These are phyloP conservation scores for Arxiozyma bovina DNA, from an alignment of 1,139 yeast genomes.

Conservation along the genomic window DNA sequence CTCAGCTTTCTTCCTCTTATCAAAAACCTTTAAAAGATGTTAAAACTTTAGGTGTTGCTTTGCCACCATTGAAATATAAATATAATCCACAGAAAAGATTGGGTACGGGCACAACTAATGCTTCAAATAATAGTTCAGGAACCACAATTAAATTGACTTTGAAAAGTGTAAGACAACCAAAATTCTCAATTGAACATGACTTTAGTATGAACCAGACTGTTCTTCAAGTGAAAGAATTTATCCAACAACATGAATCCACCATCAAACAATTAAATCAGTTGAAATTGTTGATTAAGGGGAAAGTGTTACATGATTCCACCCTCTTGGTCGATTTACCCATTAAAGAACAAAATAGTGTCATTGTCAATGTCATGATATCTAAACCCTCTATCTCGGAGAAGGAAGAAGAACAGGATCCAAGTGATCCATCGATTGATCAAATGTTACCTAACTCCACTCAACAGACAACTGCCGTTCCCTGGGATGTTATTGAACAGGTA, in stretches of 20 bases:
- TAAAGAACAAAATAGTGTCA: slow-evolving; percentile 16
- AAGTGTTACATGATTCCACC: slow-evolving; percentile 39
- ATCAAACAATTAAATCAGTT: slow-evolving; percentile 29
- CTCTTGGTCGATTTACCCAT: slow-evolving; percentile 21
- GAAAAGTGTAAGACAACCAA: slow-evolving; percentile 42
- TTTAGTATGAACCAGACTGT: slow-evolving; percentile 31
- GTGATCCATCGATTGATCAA: slow-evolving; percentile 6
- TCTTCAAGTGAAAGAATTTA: slow-evolving; percentile 33
- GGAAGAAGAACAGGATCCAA: slow-evolving; percentile 7
- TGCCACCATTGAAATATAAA: slow-evolving; percentile 32
- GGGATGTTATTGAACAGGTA: slow-evolving; percentile 30
- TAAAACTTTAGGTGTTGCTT: slow-evolving; percentile 27
- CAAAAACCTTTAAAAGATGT: slow-evolving; percentile 27
- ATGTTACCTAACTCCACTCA: background rate
- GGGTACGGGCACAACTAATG: background rate
- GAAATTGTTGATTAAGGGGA: slow-evolving; percentile 40
- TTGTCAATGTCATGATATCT: slow-evolving; percentile 33
- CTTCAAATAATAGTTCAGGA: background rate
- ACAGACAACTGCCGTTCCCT: slow-evolving; percentile 24
- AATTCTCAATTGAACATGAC: slow-evolving; percentile 30
- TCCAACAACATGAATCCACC: slow-evolving; percentile 25
- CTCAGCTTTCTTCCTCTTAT: slow-evolving; percentile 20
- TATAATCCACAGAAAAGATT: slow-evolving; percentile 17
- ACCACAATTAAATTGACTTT: slow-evolving; percentile 23
- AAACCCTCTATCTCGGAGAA: slow-evolving; percentile 12